Base-by-base conservation (phyloP, 805 yeast species). In the Kluyveromyces aestuarii region DNA sequence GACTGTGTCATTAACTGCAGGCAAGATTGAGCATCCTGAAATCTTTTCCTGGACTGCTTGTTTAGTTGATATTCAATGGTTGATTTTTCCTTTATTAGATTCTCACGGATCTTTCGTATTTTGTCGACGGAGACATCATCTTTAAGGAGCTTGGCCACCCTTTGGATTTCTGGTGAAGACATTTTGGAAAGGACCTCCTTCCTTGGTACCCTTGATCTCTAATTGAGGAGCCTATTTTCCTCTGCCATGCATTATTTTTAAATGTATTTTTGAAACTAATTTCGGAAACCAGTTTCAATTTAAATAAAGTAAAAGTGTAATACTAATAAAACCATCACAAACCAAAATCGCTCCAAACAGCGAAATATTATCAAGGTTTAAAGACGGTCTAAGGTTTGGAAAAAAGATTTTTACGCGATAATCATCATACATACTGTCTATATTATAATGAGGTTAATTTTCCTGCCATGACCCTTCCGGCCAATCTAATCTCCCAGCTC, bases 31-130 rank as follows among this genome's bases (percentile, higher is more conserved):
- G 85, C 75, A 8, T 76, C 67, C 41, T 78, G 81, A 49, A 79
- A 76, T 55, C 81, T 87, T 38, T 74, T 74, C 59, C 77, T 80
- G n/a, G 87, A 78, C 45, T 83, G 84, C 39, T 84, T 68, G 57
- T 78, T 80, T 53, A 91, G 70, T 60, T 88, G 91, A 44, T 82
- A 72, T 56, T 87, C 96, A 11, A 88, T 71, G 2, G 84, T 75
- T 0, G 83, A 74, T 62, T 86, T 87, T 59, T 91, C 96, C 53
- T 81, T 82, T 7, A 63, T 51, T 44, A 84, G 66, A 50, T 80
- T 84, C 47, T 74, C 78, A 48, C 75, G 76, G 27, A 84, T 64
- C 8, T 71, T 66, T 10, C 70, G 66, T 7, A 84, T 72, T 49
- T 76, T 79, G 45, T 72, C 76, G 38, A 83, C 65, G 50, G 84